Percentiles rank a stretch among this genome's conserved stretches.
These are phyloP conservation scores for Zymoseptoria passerinii DNA, from an alignment of 2,329 filamentous ascomycete species.

Conservation along the genomic window DNA sequence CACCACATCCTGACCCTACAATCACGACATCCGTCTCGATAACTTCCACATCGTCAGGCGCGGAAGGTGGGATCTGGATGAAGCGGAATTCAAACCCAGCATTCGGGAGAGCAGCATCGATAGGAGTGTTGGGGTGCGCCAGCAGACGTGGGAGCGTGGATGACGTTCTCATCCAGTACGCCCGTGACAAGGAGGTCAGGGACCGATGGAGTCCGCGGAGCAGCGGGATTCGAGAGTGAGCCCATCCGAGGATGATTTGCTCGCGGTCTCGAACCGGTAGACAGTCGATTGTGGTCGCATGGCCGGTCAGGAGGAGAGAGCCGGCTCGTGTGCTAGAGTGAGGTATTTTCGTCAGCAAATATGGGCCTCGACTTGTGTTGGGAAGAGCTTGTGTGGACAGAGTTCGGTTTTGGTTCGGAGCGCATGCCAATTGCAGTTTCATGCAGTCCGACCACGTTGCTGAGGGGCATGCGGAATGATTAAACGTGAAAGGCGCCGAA, in stretches of 20 bases:
- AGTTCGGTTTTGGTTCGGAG: not conserved
- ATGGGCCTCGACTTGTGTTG: conserved; percentile 9
- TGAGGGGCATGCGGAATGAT: not conserved
- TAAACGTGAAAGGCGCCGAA: not conserved
- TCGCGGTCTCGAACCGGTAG: conserved; percentile 55
- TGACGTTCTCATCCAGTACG: conserved; percentile 49
- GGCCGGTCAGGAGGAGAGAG: conserved; percentile 59
- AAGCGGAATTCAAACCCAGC: conserved; percentile 51
- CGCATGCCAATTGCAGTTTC: not conserved
- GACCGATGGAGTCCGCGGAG: conserved; percentile 51
- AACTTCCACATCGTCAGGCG: conserved; percentile 40
- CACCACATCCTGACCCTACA: conserved; percentile 80
- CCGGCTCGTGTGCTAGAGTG: conserved; percentile 50
- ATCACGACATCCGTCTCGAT: conserved; percentile 76
- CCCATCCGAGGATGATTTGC: conserved; percentile 55
- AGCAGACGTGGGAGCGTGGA: conserved; percentile 48
- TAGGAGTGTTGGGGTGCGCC: conserved; percentile 50
- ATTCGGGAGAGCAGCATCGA: conserved; percentile 45
- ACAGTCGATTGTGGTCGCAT: conserved; percentile 51
- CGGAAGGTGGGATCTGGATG: conserved; percentile 46
- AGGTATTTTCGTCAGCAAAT: conserved; percentile 10
- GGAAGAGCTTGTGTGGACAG: conserved; percentile 2
- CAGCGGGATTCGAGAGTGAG: conserved; percentile 46
- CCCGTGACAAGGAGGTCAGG: conserved; percentile 47
- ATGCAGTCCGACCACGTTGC: not conserved